Conservation (phyloP, 1,139 yeast species). For the Arxiozyma slooffiae region DNA sequence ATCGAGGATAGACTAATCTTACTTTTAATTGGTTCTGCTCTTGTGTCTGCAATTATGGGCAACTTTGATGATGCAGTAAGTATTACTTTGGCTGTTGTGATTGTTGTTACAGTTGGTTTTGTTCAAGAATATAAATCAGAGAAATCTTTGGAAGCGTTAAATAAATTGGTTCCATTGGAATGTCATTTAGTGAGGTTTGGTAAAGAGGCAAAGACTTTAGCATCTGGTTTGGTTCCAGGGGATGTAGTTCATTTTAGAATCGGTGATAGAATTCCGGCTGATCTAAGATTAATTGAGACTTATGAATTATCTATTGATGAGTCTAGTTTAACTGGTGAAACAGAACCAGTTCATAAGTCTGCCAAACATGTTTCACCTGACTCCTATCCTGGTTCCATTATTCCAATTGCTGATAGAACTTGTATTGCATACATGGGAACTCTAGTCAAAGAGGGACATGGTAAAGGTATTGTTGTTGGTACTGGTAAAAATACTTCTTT, state of each 20-base stretch:
- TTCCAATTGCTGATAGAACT: constrained; percentile 55
- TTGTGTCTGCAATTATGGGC: constrained; percentile 77
- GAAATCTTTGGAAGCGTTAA: constrained; percentile 82
- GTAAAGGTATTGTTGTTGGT: constrained; percentile 84
- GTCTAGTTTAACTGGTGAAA: constrained; percentile 90
- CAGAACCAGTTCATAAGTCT: constrained; percentile 65
- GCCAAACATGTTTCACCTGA: constrained; percentile 32
- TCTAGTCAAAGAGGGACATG: constrained; percentile 87
- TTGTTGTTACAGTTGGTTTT: constrained; percentile 91
- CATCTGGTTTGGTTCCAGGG: constrained; percentile 84
- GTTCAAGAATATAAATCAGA: constrained; percentile 94
- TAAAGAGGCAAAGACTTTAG: constrained; percentile 65
- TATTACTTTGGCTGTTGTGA: constrained; percentile 75
- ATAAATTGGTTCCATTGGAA: constrained; percentile 85
- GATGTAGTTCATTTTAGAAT: constrained; percentile 79
- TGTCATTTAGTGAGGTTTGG: constrained; percentile 82
- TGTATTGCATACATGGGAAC: constrained; percentile 94
- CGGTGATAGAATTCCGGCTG: constrained; percentile 95
- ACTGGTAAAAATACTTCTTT: constrained; percentile 83
- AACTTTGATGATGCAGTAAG: constrained; percentile 88
- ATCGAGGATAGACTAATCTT: constrained; percentile 84
- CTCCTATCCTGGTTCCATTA: constrained; percentile 29
- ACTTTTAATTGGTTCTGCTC: constrained; percentile 78
- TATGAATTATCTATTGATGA: constrained; percentile 79
- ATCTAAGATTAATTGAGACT: constrained; percentile 66